Conservation (phyloP, 768 basidiomycete genomes). For the Phylloporus sp. region DNA sequence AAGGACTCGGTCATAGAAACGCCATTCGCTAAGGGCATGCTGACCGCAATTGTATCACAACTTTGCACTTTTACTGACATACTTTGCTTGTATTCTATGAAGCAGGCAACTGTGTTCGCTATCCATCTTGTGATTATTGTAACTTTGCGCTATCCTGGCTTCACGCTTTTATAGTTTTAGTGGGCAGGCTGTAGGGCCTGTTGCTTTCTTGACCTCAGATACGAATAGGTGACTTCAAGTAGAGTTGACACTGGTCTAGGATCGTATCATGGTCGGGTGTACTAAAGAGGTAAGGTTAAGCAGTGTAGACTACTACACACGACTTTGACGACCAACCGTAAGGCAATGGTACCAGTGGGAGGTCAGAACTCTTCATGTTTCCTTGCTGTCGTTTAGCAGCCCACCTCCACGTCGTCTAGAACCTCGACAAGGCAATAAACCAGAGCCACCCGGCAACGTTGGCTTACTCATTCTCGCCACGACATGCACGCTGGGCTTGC, state of each 20-base stretch:
- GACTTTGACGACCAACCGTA: neutral
- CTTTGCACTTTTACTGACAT: constrained; percentile 9
- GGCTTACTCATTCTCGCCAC: constrained; percentile 54
- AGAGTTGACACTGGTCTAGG: no score
- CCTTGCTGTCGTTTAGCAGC: constrained; percentile 1
- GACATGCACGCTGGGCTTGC: constrained; percentile 49
- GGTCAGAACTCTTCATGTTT: constrained; percentile 9
- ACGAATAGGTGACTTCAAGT: no score
- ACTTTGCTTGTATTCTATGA: constrained; percentile 5
- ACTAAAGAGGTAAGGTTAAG: neutral
- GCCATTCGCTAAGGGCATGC: constrained; percentile 23
- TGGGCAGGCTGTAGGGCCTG: neutral
- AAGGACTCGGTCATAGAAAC: constrained; percentile 22
- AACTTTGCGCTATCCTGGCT: constrained; percentile 5
- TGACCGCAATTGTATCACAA: neutral
- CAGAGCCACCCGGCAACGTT: constrained; percentile 60
- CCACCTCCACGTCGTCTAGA: constrained; percentile 36
- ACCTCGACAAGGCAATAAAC: constrained; percentile 56
- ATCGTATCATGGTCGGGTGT: no score
- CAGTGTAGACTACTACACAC: neutral
- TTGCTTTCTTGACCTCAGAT: neutral
- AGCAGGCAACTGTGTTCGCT: constrained; percentile 1
- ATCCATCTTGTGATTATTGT: constrained; percentile 9
- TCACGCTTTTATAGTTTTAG: neutral
- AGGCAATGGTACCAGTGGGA: constrained; percentile 23